phyloP scores from a whole-genome alignment of 192 early-diverging fungal species.

The Chytriomyces hyalinus region DNA sequence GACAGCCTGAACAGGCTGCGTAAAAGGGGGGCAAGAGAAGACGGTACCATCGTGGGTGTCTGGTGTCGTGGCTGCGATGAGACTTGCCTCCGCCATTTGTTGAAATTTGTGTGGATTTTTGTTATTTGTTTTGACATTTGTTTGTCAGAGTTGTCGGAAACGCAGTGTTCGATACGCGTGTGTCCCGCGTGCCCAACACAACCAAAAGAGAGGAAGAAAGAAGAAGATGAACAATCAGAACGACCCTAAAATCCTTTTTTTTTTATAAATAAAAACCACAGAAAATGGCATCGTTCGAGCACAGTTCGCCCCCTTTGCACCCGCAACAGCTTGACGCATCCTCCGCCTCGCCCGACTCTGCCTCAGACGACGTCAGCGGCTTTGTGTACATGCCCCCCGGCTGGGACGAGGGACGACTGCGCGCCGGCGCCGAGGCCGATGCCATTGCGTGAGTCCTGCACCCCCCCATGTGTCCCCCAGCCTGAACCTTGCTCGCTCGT shows the following conservation, averaged over 20 bases:
- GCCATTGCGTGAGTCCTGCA: constrained; percentile 47
- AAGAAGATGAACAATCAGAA: background rate
- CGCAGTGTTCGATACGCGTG: background rate
- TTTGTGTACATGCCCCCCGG: constrained; percentile 60
- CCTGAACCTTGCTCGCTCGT: too few relatives aligned
- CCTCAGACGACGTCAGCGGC: constrained; percentile 36
- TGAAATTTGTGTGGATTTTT: too few relatives aligned
- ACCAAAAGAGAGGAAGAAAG: background rate
- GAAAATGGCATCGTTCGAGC: background rate
- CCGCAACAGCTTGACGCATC: background rate
- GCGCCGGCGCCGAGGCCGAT: constrained; percentile 53
- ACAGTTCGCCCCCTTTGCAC: background rate
- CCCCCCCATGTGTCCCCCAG: too few relatives aligned
- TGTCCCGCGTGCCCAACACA: background rate
- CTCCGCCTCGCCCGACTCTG: constrained; percentile 11
- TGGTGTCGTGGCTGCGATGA: too few relatives aligned
- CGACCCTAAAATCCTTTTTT: background rate
- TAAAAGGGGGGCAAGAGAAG: too few relatives aligned
- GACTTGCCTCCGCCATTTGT: too few relatives aligned
- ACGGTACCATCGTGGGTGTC: too few relatives aligned
- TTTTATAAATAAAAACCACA: background rate
- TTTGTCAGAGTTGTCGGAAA: too few relatives aligned
- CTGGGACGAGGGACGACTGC: constrained; percentile 54
- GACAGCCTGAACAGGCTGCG: too few relatives aligned
- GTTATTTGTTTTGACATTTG: too few relatives aligned